phyloP scores from a whole-genome alignment of 306 rosid species.

The Quillaja saponaria region DNA sequence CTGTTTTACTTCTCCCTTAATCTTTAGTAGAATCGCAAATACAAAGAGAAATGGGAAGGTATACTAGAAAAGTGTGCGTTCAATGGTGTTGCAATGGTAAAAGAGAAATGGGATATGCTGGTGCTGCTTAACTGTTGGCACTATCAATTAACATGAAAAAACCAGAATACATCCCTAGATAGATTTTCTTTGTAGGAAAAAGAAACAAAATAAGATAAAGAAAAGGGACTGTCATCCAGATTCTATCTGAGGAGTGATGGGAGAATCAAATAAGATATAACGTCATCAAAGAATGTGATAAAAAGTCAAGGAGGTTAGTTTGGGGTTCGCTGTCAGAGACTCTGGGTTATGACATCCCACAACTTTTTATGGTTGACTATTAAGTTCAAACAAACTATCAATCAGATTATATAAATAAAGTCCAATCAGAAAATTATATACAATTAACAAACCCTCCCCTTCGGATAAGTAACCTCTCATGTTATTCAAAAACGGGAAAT shows the following conservation, averaged over 20 bases:
- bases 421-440: slow-evolving; percentile 56
- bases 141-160: too few species aligned
- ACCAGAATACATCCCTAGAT: too few species aligned
- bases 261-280: slow-evolving; percentile 65
- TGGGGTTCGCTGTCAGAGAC: slow-evolving; percentile 22
- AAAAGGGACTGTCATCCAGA: slow-evolving; percentile 53
- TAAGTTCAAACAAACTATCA: slow-evolving; percentile 2
- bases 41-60: too few species aligned
- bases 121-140: neutral
- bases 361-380: slow-evolving; percentile 44
- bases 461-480: too few species aligned
- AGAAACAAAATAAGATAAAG: neutral
- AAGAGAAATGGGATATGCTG: neutral
- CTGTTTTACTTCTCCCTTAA: too few species aligned
- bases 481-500: too few species aligned
- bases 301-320: slow-evolving; percentile 58
- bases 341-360: slow-evolving; percentile 35
- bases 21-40: too few species aligned
- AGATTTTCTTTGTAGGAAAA: neutral
- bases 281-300: slow-evolving; percentile 49
- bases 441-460: too few species aligned
- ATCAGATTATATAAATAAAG: slow-evolving; percentile 37
- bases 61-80: too few species aligned
- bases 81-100: neutral
- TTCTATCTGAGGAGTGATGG: slow-evolving; percentile 54